Base-by-base conservation (phyloP, 805 yeast species). In the Saccharomycopsis babjevae region DNA sequence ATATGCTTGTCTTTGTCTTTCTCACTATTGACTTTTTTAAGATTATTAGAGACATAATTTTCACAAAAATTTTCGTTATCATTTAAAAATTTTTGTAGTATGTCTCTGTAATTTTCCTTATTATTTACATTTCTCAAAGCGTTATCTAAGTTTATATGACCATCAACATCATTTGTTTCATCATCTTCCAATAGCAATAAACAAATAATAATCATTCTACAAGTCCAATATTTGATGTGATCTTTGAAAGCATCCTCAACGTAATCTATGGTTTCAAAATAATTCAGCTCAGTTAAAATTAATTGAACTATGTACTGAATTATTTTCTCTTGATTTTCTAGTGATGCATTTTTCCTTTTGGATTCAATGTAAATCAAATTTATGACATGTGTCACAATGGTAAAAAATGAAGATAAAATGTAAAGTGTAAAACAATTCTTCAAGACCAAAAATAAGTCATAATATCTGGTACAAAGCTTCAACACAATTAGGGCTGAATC, bases 401-500 rank as follows among this genome's bases (percentile, higher is more conserved):
- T 56, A n/a, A 56, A 56, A 40, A 40, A 56, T 7, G 58, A 43
- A n/a, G 58, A 38, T 5, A 56, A 7, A 5, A 56, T 36, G 34
- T 39, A 56, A 5, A 56, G 22, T 13, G 50, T 46, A 20, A 56
- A 42, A 39, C 39, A 39, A 40, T 56, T 56, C 20, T 46, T 20
- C 38, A 56, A 39, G 7, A 25, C 42, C 20, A 28, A 39, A 15
- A 56, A 56, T 30, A 40, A 43, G 15, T 56, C 58, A n/a, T 40
- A 28, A 39, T 39, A 56, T 15, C 46, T 40, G 5, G 36, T 22
- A 15, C 50, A 39, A 28, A 56, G 50, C n/a, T 40, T 39, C 50
- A 56, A 40, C 52, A 56, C 43, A 40, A 18, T 28, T n/a, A 40
- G 16, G 3, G 58, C 58, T 15, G 58, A 28, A 30, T 56, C 52